phyloP scores from a whole-genome alignment of 768 basidiomycete genomes.

The Serendipita vermifera region DNA sequence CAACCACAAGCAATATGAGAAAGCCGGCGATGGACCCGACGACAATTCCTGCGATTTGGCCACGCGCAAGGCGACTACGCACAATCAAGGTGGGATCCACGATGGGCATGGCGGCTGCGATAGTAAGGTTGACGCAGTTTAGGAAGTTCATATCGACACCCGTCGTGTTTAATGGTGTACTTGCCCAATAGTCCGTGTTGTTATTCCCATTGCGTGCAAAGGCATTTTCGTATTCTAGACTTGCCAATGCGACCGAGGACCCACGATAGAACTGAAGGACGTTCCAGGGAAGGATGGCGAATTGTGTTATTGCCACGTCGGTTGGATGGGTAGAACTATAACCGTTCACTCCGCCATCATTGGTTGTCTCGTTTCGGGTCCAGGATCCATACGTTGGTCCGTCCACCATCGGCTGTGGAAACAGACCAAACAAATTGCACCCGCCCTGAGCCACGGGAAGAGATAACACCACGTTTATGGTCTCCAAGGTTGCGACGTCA shows the following conservation, averaged over 20 bases:
- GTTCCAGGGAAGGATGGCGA: background rate
- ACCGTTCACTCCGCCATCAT: background rate
- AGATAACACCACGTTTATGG: background rate
- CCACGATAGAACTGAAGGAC: background rate
- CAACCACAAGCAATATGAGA: background rate
- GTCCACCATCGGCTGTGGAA: background rate
- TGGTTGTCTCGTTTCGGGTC: background rate
- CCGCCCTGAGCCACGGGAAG: background rate
- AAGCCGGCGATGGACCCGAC: background rate
- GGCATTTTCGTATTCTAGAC: background rate
- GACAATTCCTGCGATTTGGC: background rate
- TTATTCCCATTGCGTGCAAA: background rate
- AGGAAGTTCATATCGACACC: background rate
- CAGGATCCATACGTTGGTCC: background rate
- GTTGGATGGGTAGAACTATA: background rate
- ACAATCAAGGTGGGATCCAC: background rate
- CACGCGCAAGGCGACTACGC: background rate
- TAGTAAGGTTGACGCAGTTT: background rate
- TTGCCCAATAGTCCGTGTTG: background rate
- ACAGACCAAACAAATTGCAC: background rate
- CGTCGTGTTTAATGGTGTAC: background rate
- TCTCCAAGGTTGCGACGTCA: background rate
- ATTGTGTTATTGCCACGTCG: too few species aligned
- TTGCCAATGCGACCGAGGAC: background rate
- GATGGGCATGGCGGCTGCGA: slow-evolving; percentile 1